Base-by-base conservation (phyloP, 2,329 filamentous ascomycete genomes). In the Trichoderma brevicompactum region DNA sequence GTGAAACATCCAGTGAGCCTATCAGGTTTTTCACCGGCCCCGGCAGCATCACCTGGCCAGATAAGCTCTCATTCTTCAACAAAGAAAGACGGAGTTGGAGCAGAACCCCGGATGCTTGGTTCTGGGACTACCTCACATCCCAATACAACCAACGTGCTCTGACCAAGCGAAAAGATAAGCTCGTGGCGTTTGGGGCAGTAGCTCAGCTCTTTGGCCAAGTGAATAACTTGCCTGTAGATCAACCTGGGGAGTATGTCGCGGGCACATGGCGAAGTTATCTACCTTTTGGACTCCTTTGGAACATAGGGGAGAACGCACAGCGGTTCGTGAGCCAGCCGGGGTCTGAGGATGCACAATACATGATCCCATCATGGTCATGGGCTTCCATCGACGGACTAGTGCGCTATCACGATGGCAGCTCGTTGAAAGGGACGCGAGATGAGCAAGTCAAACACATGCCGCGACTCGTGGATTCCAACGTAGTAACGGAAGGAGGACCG, bases 101-200 rank as follows among this genome's bases (percentile, higher is more conserved):
- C 1, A n/a, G 9, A 1, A 60, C 56, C 7, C 56, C 56, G 9
- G 56, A 50, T 23, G 15, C 41, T 32, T 60, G 44, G 44, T 28
- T 60, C 34, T 60, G 56, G 56, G 56, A 60, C 34, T 41, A 17
- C 32, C 56, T 60, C 9, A 28, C 56, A 12, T 15, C 44, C 6
- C 56, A 60, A 19, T 60, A 60, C 23, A 60, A 60, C 19, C 56
- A 60, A 41, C 56, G 56, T 6, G 56, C 56, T 40, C 56, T 60
- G 34, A 60, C 56, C 7, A 60, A 60, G 17, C 34, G 56, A 7
- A 60, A 60, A n/a, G 56, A 60, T 32, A 60, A 60, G 44, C 19
- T 60, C 19, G 56, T 60, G 8, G 56, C 56, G 15, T 60, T 60
- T 50, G 56, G 56, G 32, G 56, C 56, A 32, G 56, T 60, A 10